Base-by-base conservation (phyloP, 148 eudicot species). In the Nepenthes mirabilis region DNA sequence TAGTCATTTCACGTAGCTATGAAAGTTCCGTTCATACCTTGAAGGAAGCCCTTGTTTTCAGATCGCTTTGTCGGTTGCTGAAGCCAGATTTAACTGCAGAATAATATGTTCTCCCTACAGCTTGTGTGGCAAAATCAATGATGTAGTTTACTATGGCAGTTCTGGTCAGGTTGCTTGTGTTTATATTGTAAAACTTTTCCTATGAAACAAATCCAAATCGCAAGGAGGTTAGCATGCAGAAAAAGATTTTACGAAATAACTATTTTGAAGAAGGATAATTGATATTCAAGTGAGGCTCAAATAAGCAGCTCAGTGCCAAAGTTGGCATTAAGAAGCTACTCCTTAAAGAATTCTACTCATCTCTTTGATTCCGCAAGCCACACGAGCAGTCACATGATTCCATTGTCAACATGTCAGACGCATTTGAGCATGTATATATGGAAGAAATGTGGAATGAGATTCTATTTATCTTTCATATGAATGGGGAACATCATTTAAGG, bases 51-150 rank as follows among this genome's bases (percentile, higher is more conserved):
- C 97, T 78, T 33, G 97, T 88, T 72, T 83, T 68, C 12, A 68
- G 74, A 74, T 83, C 85, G 34, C 80, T 74, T 33, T 73, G 57
- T 36, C 71, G 35, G 70, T 88, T 84, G 11, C 23, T 60, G 69
- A 91, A 91, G 52, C 95, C 96, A 43, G 78, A 59, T 72, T 70
- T 68, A 49, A 91, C 64, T 60, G 77, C 77, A 58, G 86, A 69
- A 34, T 62, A 45, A 35, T 72, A 68, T 3, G 71, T 58, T 35
- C 70, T 57, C 32, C 85, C 95, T 47, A 77, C 66, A 68, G 76
- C 67, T 65, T 75, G 53, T 32, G 73, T 47, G 5, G 76, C 74
- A 40, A 87, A 66, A 32, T 61, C 34, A 47, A 63, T 72, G 10
- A 85, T 55, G 23, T 65, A 67, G 47, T 77, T 72, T 11, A 74